Base-by-base conservation (phyloP, 2,329 filamentous ascomycete genomes). In the Parastagonospora nodorum region DNA sequence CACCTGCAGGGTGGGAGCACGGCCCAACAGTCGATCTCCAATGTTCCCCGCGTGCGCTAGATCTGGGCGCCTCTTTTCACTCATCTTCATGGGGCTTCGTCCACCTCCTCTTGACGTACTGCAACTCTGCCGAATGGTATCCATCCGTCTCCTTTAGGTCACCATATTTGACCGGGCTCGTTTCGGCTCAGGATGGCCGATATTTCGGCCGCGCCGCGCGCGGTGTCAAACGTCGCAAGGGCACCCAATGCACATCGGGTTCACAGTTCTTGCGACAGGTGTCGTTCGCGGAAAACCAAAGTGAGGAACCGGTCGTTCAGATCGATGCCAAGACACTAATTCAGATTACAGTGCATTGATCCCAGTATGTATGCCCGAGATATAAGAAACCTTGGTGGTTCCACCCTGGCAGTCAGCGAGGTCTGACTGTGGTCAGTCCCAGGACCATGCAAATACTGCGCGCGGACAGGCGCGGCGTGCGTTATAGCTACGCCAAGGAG, bases 381-480 rank as follows among this genome's bases (percentile, higher is more conserved):
- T 46, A 33, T 33, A 33, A 42, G n/a, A 27, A 29, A 11, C 15
- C 15, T 6, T 16, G 28, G 16, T 28, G 35, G 31, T 19, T 35
- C 39, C 32, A 31, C 45, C 33, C 38, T 30, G 31, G 38, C 27
- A 14, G 39, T 51, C 42, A 19, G 44, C 53, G 33, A 41, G 45
- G 36, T 48, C 63, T 71, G 54, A 68, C 56, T n/a, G 37, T 37
- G 38, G 42, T 12, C 50, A 74, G 71, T 74, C 28, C 71, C 71
- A 30, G 71, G 71, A 14, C 71, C 71, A 49, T 74, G 71, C 55
- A 67, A 68, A 40, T 74, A 74, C 48, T 74, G 71, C 50, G 68
- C 70, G 9, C 67, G 69, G 41, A 74, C 68, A 38, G 70, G 70
- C 37, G 66, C 70, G 7, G 51, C 60, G 5, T 74, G 71, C 49